A percentile compares a stretch with the other conserved stretches of the same genome.
Conservation (phyloP, 2,329 filamentous ascomycete genomes). For the Acrodontium crateriforme region DNA sequence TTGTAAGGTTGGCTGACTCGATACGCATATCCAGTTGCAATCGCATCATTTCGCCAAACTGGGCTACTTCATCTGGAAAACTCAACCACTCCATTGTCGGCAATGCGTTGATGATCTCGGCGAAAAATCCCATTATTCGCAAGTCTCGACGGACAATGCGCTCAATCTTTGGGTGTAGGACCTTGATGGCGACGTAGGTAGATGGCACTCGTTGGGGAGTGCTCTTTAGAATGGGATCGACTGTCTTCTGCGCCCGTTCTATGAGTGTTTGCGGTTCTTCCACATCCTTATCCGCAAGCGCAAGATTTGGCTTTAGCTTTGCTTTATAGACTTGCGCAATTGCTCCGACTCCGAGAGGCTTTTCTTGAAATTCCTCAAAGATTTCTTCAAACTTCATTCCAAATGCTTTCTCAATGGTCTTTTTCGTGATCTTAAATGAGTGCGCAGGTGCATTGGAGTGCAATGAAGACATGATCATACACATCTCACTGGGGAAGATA, state of each 20-base stretch:
- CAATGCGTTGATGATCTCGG: constrained; percentile 65
- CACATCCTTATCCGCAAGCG: constrained; percentile 45
- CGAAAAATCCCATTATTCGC: constrained; percentile 88
- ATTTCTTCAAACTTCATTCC: constrained; percentile 74
- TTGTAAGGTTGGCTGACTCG: constrained; percentile 76
- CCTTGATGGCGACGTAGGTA: constrained; percentile 87
- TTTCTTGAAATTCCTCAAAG: constrained; percentile 88
- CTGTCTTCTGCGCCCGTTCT: constrained; percentile 61
- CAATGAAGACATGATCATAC: constrained; percentile 80
- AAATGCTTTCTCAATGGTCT: constrained; percentile 70
- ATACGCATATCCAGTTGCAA: constrained; percentile 93
- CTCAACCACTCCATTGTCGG: constrained; percentile 97
- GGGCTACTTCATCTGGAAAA: constrained; percentile 79
- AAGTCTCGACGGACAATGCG: constrained; percentile 80
- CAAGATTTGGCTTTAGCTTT: constrained; percentile 68
- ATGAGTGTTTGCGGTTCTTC: constrained; percentile 43
- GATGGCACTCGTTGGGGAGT: constrained; percentile 76
- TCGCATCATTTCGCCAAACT: constrained; percentile 98
- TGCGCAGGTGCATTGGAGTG: constrained; percentile 93
- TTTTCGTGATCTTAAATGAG: constrained; percentile 64
- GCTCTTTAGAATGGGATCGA: constrained; percentile 76
- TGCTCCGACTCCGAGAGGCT: constrained; percentile 79
- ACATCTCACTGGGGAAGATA: constrained; percentile 90
- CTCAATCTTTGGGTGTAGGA: constrained; percentile 84
- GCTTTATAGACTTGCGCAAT: constrained; percentile 98